Base-by-base conservation (phyloP, 352 stramenopile genomes). In the Globisporangium okanoganense region DNA sequence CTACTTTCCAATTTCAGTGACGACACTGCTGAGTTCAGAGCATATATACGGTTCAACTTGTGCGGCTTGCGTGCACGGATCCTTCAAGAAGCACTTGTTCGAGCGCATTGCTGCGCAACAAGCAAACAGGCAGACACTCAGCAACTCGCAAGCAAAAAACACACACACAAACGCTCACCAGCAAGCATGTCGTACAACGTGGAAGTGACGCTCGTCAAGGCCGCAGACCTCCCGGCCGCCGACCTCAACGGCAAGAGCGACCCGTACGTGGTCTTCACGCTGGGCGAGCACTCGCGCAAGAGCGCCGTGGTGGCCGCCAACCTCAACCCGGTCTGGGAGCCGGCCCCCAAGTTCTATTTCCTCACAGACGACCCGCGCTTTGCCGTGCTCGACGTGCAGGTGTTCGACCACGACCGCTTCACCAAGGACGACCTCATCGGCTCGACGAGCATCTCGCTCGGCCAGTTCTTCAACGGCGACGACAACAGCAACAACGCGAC, bases 161-260 rank as follows among this genome's bases (percentile, higher is more conserved):
- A 12, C 48, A 44, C 20, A 25, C 14, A 14, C 45, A 56, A 31
- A 10, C 47, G 7, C n/a, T 5, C 38, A 29, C 3, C 29, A 56
- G 22, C 36, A 51, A 48, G 6, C 33, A 70, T 53, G 67, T 84
- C 87, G 71, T 77, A 79, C 65, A 66, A 76, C 24, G 79, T 92
- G 14, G 66, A 88, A 69, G 79, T 92, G 65, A 90, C 72, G 53
- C 79, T 92, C 49, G 58, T 79, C 55, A 88, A 88, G 60, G 81
- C 78, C 16, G 74, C 74, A 49, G 82, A 92, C 62, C 68, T 94
- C 31, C 70, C 85, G 12, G 70, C 79, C 13, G 82, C 81, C 64
- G 85, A 94, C 76, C 86, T 84, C 38, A 88, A 87, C 64, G 83
- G 85, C 70, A 94, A 94, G 73, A 91, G 79, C 60, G 85, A 94